These are phyloP conservation scores for Saccharomyces hybrid DNA, from an alignment of 1,139 yeast species.

Conservation along the genomic window DNA sequence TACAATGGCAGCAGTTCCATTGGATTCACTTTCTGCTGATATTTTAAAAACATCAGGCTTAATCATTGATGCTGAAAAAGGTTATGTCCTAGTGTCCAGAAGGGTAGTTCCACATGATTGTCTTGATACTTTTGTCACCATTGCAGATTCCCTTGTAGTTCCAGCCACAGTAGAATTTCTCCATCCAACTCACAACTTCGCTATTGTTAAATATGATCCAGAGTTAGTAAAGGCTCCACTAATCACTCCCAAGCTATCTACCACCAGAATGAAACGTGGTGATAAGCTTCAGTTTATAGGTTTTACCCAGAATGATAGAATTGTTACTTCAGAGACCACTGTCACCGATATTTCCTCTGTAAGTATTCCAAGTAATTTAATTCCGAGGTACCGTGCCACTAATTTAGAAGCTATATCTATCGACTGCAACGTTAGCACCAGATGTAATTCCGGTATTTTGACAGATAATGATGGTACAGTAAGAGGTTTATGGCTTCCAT, in stretches of 20 bases:
- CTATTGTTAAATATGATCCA: slow-evolving; percentile 79
- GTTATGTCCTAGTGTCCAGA: slow-evolving; percentile 74
- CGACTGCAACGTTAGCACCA: slow-evolving; percentile 64
- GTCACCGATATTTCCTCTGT: slow-evolving; percentile 71
- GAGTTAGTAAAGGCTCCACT: slow-evolving; percentile 53
- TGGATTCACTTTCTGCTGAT: slow-evolving; percentile 65
- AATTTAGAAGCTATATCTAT: slow-evolving; percentile 71
- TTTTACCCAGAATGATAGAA: slow-evolving; percentile 59
- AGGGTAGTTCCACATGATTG: slow-evolving; percentile 78
- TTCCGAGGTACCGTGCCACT: slow-evolving; percentile 81
- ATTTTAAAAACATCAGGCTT: slow-evolving; percentile 66
- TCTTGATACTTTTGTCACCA: slow-evolving; percentile 66
- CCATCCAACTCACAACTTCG: slow-evolving; percentile 85
- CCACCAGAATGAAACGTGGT: slow-evolving; percentile 59
- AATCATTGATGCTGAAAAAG: slow-evolving; percentile 69
- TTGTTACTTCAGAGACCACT: slow-evolving; percentile 67
- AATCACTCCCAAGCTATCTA: slow-evolving; percentile 55
- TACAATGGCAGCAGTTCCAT: slow-evolving; percentile 54
- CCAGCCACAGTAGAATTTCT: slow-evolving; percentile 76
- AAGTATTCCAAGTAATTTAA: slow-evolving; percentile 60
- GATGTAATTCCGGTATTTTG: slow-evolving; percentile 73
- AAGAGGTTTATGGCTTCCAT: slow-evolving; percentile 78
- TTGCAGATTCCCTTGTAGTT: slow-evolving; percentile 78
- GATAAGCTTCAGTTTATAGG: slow-evolving; percentile 73
- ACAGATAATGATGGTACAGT: slow-evolving; percentile 74